Evolutionary conservation across 1,284 basidiomycete genomes (phyloP).

Genomic region (Porogramme epimiltina): DNA sequence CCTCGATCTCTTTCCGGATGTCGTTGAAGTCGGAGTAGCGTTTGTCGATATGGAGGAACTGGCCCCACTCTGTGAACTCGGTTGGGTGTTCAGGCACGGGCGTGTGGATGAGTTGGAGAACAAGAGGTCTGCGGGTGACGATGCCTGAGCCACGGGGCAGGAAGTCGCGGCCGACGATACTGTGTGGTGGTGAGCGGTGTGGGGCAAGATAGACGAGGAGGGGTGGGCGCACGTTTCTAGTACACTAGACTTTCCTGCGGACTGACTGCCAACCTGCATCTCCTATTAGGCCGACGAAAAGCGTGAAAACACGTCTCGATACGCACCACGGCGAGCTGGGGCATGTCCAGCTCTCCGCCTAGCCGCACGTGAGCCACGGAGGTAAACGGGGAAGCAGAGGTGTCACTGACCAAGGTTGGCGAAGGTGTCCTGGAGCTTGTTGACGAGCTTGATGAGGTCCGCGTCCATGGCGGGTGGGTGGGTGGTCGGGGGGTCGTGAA

Average conservation of each 20-base stretch:
- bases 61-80: conserved; percentile 84
- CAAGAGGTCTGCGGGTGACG: conserved; percentile 92
- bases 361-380: conserved; percentile 19
- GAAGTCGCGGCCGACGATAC: conserved; percentile 95
- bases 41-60: conserved; percentile 96
- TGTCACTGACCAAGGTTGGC: conserved; percentile 78
- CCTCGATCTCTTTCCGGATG: conserved; percentile 95
- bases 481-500: conserved; percentile 13
- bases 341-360: conserved; percentile 88
- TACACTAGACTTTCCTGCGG: conserved; percentile 85
- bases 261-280: conserved; percentile 79
- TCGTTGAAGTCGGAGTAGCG: conserved; percentile 95
- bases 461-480: conserved; percentile 72
- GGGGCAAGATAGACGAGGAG: not conserved
- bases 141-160: conserved; percentile 93
- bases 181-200: conserved; percentile 30
- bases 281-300: not conserved
- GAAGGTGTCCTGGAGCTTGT: conserved; percentile 92
- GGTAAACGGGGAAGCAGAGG: conserved; percentile 17
- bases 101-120: conserved; percentile 94
- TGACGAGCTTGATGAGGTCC: conserved; percentile 94
- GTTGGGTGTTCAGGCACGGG: conserved; percentile 49
- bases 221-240: conserved; percentile 71
- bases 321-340: conserved; percentile 76
- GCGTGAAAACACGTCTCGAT: not conserved